phyloP scores from a whole-genome alignment of 495 filamentous ascomycete genomes.

The Xylaria telfairii region DNA sequence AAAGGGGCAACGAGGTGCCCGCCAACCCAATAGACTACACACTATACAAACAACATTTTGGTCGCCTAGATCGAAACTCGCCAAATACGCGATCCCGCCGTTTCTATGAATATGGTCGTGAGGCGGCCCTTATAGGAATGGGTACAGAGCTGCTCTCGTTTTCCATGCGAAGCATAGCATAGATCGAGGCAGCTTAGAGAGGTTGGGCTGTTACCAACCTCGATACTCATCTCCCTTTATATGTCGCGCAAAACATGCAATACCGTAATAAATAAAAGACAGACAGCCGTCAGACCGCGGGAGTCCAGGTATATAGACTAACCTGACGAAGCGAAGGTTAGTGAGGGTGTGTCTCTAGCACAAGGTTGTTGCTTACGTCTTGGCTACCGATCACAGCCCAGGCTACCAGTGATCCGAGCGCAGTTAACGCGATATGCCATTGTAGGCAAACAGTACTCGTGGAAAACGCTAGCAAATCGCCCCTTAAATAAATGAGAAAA shows the following conservation, averaged over 20 bases:
- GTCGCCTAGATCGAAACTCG: background rate
- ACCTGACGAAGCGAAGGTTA: background rate
- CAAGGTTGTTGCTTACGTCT: conserved; percentile 2
- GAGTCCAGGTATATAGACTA: background rate
- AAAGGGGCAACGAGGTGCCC: background rate
- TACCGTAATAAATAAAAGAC: background rate
- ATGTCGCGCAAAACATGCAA: background rate
- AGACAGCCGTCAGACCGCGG: background rate
- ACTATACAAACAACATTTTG: background rate
- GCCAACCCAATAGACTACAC: background rate
- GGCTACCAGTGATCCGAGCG: background rate
- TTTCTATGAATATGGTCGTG: background rate
- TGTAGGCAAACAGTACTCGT: background rate
- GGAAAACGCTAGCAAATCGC: background rate
- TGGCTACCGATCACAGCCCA: background rate
- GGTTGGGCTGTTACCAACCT: background rate
- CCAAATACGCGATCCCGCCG: background rate
- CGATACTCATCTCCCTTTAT: background rate
- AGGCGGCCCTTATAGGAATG: background rate
- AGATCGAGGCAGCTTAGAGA: background rate
- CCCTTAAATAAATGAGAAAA: background rate
- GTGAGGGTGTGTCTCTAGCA: background rate
- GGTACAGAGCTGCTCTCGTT: background rate
- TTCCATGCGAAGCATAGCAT: background rate
- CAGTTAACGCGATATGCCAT: conserved; percentile 4